These are phyloP conservation scores for Apiospora arundinis DNA, from an alignment of 2,329 filamentous ascomycete species.

Conservation along the genomic window DNA sequence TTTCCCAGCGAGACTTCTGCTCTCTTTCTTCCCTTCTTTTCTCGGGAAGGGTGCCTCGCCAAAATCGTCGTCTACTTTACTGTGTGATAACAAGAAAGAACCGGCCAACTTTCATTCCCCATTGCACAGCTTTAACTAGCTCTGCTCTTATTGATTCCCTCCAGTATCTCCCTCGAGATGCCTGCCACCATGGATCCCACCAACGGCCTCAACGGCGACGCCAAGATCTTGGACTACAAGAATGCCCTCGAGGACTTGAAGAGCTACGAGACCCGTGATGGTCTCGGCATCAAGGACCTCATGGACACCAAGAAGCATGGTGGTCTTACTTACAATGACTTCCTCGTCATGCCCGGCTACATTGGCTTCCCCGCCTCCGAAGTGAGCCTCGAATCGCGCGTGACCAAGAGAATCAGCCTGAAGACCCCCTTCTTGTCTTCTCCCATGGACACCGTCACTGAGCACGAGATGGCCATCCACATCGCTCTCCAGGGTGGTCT, in stretches of 20 bases:
- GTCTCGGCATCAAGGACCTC: conserved; percentile 83
- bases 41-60: conserved; percentile 59
- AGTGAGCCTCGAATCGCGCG: conserved; percentile 85
- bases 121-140: conserved; percentile 37
- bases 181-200: conserved; percentile 55
- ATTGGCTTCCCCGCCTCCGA: conserved; percentile 96
- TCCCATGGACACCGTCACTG: conserved; percentile 99
- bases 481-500: conserved; percentile 88
- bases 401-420: conserved; percentile 94
- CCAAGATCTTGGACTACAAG: conserved; percentile 72
- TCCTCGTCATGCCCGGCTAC: conserved; percentile 94
- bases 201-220: conserved; percentile 68
- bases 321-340: conserved; percentile 98
- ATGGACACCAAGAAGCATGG: conserved; percentile 92
- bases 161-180: conserved; percentile 31
- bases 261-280: conserved; percentile 82
- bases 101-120: conserved; percentile 52
- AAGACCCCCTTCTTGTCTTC: conserved; percentile 98
- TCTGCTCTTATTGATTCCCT: conserved; percentile 37
- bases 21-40: conserved; percentile 50
- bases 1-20: neutral
- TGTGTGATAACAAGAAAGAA: conserved; percentile 34
- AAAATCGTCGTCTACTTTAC: conserved; percentile 40
- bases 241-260: conserved; percentile 82
- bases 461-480: conserved; percentile 99